These are phyloP conservation scores for Xylaria sp. DNA, from an alignment of 2,329 filamentous ascomycete genomes.

Conservation along the genomic window DNA sequence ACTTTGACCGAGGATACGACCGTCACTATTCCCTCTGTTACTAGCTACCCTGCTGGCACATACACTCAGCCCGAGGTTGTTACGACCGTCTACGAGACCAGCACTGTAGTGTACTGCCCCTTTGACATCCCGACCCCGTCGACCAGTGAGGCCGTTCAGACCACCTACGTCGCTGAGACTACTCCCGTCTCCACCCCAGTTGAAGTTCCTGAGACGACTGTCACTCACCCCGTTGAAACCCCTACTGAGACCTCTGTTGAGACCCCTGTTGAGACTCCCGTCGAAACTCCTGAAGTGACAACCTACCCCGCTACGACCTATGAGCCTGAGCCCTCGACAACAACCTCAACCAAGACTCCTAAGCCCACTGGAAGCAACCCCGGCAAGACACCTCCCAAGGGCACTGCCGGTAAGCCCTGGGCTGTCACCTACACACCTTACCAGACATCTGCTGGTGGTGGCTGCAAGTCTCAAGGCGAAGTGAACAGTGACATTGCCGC, in stretches of 20 bases:
- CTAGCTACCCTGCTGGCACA: slow-evolving; percentile 69
- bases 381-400: slow-evolving; percentile 46
- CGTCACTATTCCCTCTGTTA: slow-evolving; percentile 67
- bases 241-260: not conserved
- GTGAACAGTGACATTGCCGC: slow-evolving; percentile 65
- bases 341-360: slow-evolving; percentile 29
- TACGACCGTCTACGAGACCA: slow-evolving; percentile 72
- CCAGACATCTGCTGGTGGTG: slow-evolving; percentile 53
- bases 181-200: not conserved
- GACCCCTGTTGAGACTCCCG: slow-evolving; percentile 30
- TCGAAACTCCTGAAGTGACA: slow-evolving; percentile 26
- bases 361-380: slow-evolving; percentile 41
- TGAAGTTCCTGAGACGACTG: slow-evolving; percentile 5
- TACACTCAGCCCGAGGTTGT: slow-evolving; percentile 72
- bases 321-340: slow-evolving; percentile 17
- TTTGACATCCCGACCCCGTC: slow-evolving; percentile 49
- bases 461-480: slow-evolving; percentile 68
- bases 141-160: slow-evolving; percentile 24
- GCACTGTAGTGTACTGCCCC: slow-evolving; percentile 74
- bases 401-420: slow-evolving; percentile 60
- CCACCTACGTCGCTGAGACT: slow-evolving; percentile 13
- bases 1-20: slow-evolving; percentile 59
- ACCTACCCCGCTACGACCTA: not conserved
- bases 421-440: slow-evolving; percentile 85
- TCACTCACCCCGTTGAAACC: not conserved